Percentiles rank a stretch among this genome's conserved stretches.
phyloP scores from a whole-genome alignment of 1,139 yeast genomes.

The Ogataea hybrid region DNA sequence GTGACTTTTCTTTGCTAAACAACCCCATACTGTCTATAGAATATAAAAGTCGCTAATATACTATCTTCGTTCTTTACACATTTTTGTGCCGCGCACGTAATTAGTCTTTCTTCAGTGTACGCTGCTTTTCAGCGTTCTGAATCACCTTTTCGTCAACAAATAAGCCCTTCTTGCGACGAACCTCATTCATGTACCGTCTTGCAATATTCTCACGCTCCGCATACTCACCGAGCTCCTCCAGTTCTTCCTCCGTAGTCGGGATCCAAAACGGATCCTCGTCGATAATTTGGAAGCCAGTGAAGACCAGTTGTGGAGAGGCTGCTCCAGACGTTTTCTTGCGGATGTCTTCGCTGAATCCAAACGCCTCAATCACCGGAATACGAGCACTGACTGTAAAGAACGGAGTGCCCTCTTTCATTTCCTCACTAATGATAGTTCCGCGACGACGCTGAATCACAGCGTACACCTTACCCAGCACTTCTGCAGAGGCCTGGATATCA shows the following conservation, averaged over 20 bases:
- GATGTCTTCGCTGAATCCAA: constrained; percentile 94
- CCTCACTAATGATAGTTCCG: constrained; percentile 85
- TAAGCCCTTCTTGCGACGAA: constrained; percentile 85
- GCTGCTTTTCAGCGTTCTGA: constrained; percentile 88
- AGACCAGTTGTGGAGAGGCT: constrained; percentile 93
- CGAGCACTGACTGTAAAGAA: constrained; percentile 84
- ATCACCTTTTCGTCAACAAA: constrained; percentile 89
- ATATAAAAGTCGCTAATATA: background rate
- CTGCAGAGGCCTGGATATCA: constrained; percentile 93
- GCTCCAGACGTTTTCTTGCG: constrained; percentile 95
- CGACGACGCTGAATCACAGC: constrained; percentile 89
- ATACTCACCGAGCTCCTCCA: constrained; percentile 88
- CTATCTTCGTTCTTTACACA: background rate
- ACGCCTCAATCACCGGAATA: constrained; percentile 93
- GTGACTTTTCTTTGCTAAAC: constrained; percentile 32
- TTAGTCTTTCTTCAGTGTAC: constrained; percentile 66
- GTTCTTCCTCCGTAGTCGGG: constrained; percentile 96
- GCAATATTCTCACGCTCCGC: constrained; percentile 95
- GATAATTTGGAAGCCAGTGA: constrained; percentile 81
- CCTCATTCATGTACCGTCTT: constrained; percentile 74
- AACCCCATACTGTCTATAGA: constrained; percentile 33
- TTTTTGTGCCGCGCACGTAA: constrained; percentile 7
- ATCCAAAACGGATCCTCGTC: constrained; percentile 99
- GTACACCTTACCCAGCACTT: constrained; percentile 92
- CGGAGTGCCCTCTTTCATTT: constrained; percentile 97